These are phyloP conservation scores for Collariella sp. DNA, from an alignment of 495 filamentous ascomycete genomes.

Conservation along the genomic window DNA sequence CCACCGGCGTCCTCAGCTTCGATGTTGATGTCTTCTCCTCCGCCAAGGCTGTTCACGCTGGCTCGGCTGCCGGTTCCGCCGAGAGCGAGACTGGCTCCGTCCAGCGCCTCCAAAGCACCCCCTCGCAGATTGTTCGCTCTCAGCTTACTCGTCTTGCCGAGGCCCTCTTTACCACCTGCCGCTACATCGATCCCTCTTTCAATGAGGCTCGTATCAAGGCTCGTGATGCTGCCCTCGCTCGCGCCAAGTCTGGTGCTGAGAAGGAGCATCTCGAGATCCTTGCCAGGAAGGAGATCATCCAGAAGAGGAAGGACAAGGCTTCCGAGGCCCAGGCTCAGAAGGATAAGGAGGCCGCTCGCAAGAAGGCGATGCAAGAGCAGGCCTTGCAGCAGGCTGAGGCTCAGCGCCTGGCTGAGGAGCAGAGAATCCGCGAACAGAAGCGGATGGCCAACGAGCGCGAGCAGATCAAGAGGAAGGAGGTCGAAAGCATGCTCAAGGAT, in stretches of 20 bases:
- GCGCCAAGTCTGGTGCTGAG: conserved; percentile 78
- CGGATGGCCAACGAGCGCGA: conserved; percentile 84
- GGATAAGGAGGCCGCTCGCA: conserved; percentile 85
- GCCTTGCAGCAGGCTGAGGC: conserved; percentile 81
- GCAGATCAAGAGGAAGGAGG: conserved; percentile 83
- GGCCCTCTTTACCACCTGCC: conserved; percentile 82
- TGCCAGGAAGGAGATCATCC: conserved; percentile 79
- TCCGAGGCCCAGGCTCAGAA: conserved; percentile 73
- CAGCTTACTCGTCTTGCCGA: conserved; percentile 88
- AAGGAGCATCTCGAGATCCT: conserved; percentile 86
- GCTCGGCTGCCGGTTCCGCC: conserved; percentile 77
- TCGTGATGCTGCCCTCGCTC: conserved; percentile 68
- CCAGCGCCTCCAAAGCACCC: conserved; percentile 92
- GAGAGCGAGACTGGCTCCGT: conserved; percentile 79
- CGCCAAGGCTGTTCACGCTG: conserved; percentile 81
- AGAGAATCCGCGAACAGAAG: conserved; percentile 80
- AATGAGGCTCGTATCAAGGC: conserved; percentile 68
- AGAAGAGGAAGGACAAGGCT: conserved; percentile 92
- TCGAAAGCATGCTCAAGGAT: conserved; percentile 92
- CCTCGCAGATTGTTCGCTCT: conserved; percentile 92
- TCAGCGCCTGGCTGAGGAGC: conserved; percentile 79
- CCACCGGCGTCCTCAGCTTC: conserved; percentile 88
- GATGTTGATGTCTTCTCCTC: conserved; percentile 98
- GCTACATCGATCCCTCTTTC: conserved; percentile 87
- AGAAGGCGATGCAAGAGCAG: conserved; percentile 73